These are phyloP conservation scores for Tilletia setariae DNA, from an alignment of 1,284 basidiomycete genomes.

Conservation along the genomic window DNA sequence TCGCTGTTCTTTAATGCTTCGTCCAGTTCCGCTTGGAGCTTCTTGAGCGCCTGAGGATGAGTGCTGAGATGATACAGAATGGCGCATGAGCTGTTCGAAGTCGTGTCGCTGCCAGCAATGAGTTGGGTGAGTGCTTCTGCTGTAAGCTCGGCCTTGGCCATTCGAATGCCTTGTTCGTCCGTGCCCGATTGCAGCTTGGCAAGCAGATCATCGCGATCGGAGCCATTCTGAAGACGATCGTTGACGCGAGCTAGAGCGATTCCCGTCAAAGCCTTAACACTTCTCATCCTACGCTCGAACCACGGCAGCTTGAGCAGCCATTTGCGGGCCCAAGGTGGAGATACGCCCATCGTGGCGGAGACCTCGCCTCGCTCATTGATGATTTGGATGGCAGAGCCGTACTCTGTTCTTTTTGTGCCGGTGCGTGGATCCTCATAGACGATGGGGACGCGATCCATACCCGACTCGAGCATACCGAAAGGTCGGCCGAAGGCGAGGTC, in stretches of 20 bases:
- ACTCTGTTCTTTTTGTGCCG: constrained; percentile 56
- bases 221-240: constrained; percentile 64
- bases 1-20: constrained; percentile 31
- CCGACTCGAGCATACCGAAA: constrained; percentile 81
- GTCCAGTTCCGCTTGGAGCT: constrained; percentile 74
- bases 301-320: constrained; percentile 57
- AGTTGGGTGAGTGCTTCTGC: constrained; percentile 79
- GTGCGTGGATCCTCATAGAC: constrained; percentile 57
- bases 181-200: constrained; percentile 72
- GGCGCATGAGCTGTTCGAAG: constrained; percentile 44
- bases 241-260: constrained; percentile 74
- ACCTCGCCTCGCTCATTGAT: constrained; percentile 86
- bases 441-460: constrained; percentile 67
- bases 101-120: constrained; percentile 62
- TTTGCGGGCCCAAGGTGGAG: constrained; percentile 63
- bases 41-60: constrained; percentile 66
- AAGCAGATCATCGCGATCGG: constrained; percentile 69
- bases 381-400: constrained; percentile 78
- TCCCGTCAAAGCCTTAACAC: constrained; percentile 65
- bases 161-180: constrained; percentile 73
- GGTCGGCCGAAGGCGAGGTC: constrained; percentile 58
- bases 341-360: constrained; percentile 75
- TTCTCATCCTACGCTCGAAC: constrained; percentile 68
- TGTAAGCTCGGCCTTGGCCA: constrained; percentile 76
- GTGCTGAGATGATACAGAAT: constrained; percentile 76